These are phyloP conservation scores for Solanum hybrid DNA, from an alignment of 305 asterid species.

Conservation along the genomic window DNA sequence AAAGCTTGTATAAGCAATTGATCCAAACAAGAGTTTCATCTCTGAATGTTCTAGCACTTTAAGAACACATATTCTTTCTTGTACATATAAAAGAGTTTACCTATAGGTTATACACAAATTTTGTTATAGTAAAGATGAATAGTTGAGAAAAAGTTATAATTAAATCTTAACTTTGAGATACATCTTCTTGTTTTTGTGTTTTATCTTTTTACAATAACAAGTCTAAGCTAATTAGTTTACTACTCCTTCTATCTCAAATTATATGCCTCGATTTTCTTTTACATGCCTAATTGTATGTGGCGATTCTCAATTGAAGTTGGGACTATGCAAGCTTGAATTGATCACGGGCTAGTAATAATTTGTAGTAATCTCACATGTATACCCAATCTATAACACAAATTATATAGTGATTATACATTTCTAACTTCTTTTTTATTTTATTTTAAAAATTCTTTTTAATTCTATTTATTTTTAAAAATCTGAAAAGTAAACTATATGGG, in stretches of 20 bases:
- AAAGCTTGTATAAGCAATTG: constrained; percentile 36
- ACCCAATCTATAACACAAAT: background rate
- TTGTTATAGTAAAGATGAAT: background rate
- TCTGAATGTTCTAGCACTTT: constrained; percentile 33
- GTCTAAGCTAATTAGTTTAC: background rate
- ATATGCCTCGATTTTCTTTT: background rate
- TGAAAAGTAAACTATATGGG: background rate
- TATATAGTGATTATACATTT: background rate
- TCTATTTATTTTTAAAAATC: background rate
- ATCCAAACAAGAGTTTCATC: constrained; percentile 39
- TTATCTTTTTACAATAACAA: background rate
- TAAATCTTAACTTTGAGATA: background rate
- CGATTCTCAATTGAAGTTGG: background rate
- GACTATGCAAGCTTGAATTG: background rate
- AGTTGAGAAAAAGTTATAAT: background rate
- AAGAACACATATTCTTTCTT: background rate
- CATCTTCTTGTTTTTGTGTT: background rate
- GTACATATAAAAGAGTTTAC: background rate
- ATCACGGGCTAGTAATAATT: background rate
- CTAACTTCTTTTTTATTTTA: background rate
- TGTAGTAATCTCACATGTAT: background rate
- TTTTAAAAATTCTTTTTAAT: background rate
- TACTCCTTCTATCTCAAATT: background rate
- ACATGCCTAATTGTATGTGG: rapidly evolving
- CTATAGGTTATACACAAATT: background rate